phyloP scores from a whole-genome alignment of 106 monocot species.

The Posidonia australis region DNA sequence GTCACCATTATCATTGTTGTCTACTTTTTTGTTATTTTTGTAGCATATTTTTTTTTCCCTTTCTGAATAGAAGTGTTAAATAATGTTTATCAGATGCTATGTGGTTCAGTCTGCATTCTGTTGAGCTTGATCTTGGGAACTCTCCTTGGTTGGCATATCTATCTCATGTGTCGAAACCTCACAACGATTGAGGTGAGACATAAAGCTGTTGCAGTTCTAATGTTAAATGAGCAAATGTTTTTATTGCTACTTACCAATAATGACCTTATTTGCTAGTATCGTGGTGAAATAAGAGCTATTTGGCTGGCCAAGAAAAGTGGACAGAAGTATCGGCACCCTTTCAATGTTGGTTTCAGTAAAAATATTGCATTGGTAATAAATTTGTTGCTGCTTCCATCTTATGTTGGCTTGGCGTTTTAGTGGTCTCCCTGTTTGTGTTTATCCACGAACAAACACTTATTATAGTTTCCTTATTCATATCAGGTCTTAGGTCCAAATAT shows the following conservation, averaged over 20 bases:
- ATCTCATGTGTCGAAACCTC: slow-evolving; percentile 19
- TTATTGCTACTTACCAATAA: not conserved
- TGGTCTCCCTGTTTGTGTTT: not conserved
- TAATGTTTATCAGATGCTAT: slow-evolving; percentile 10
- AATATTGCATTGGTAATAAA: slow-evolving; percentile 9
- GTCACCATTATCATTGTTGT: not conserved
- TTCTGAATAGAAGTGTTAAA: not conserved
- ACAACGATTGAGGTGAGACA: slow-evolving; percentile 25
- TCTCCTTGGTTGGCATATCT: slow-evolving; percentile 24
- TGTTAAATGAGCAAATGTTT: not conserved
- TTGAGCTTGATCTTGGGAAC: slow-evolving; percentile 13
- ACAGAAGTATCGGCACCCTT: slow-evolving; percentile 18
- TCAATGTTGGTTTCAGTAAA: slow-evolving; percentile 7
- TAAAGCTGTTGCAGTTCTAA: not conserved
- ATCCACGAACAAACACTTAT: not conserved
- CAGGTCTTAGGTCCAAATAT: slow-evolving; percentile 21
- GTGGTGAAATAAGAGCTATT: slow-evolving; percentile 16
- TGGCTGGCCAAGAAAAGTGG: slow-evolving; percentile 24
- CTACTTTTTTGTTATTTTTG: not conserved
- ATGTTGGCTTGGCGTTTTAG: not conserved
- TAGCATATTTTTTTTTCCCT: not conserved
- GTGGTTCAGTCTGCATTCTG: slow-evolving; percentile 5
- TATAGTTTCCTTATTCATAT: not conserved
- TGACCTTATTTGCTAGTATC: slow-evolving; percentile 10
- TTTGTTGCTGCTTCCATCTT: not conserved